phyloP scores from a whole-genome alignment of 139 green algal genomes.

The Axilococcus clingmanii region DNA sequence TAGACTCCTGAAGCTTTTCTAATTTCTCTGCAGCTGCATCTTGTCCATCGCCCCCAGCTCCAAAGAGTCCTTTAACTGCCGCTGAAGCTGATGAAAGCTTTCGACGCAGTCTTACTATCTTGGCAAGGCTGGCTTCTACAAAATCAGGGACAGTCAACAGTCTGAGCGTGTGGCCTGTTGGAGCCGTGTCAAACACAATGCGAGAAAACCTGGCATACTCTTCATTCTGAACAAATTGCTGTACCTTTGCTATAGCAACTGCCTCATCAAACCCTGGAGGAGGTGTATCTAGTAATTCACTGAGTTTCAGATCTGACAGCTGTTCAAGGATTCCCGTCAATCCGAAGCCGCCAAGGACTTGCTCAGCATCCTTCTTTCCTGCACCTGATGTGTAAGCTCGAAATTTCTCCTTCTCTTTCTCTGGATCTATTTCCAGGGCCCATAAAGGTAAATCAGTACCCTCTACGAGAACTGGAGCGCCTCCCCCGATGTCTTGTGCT shows the following conservation, averaged over 20 bases:
- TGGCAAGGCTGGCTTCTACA: constrained; percentile 62
- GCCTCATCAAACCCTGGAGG: constrained; percentile 92
- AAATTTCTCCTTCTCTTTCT: constrained; percentile 54
- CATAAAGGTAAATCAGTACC: constrained; percentile 85
- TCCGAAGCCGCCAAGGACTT: constrained; percentile 76
- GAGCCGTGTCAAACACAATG: constrained; percentile 98
- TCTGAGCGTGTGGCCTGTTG: constrained; percentile 87
- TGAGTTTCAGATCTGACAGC: constrained; percentile 86
- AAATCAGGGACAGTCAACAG: constrained; percentile 85
- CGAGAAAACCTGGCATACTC: constrained; percentile 89
- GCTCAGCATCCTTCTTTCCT: constrained; percentile 26
- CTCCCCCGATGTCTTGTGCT: constrained; percentile 85
- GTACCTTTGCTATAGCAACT: constrained; percentile 85
- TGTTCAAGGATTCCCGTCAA: constrained; percentile 63
- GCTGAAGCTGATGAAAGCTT: constrained; percentile 49
- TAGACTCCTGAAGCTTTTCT: constrained; percentile 43
- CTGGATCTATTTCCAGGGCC: constrained; percentile 89
- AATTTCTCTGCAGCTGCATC: constrained; percentile 57
- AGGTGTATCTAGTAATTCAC: constrained; percentile 93
- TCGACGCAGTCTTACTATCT: constrained; percentile 64
- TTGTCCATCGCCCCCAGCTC: constrained; percentile 43
- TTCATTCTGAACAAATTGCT: constrained; percentile 84
- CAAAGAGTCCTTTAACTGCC: constrained; percentile 60
- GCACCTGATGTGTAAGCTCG: constrained; percentile 21
- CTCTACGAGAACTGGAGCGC: constrained; percentile 75